phyloP scores from a whole-genome alignment of 805 yeast species.

The Candida saitoana region DNA sequence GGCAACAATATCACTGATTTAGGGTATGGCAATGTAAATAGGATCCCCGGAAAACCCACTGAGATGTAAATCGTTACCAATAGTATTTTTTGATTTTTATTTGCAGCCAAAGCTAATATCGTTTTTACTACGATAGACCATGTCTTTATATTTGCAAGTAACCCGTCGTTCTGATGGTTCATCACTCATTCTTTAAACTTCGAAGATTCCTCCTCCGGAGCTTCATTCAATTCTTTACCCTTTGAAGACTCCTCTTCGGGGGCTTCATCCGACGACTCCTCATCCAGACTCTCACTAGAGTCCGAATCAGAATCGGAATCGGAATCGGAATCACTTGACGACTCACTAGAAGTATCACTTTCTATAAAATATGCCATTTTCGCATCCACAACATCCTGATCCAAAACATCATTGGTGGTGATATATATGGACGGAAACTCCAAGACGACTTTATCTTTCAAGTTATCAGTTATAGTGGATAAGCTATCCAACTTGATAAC shows the following conservation, averaged over 20 bases:
- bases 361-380: constrained; percentile 8
- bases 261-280: constrained; percentile 16
- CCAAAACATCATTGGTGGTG: constrained; percentile 13
- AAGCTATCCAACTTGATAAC: constrained; percentile 36
- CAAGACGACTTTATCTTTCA: constrained; percentile 58
- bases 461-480: constrained; percentile 38
- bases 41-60: too few species aligned
- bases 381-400: constrained; percentile 16
- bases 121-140: too few species aligned
- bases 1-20: too few species aligned
- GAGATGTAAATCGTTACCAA: too few species aligned
- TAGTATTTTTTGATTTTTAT: too few species aligned
- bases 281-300: constrained; percentile 5
- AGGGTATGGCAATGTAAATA: too few species aligned
- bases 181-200: constrained; percentile 11
- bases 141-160: too few species aligned
- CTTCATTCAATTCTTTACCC: constrained; percentile 8
- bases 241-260: constrained; percentile 36
- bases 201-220: constrained; percentile 34
- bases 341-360: constrained; percentile 4
- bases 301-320: constrained; percentile 7
- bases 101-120: background rate
- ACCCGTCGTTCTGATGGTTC: too few species aligned
- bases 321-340: constrained; percentile 18
- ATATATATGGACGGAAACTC: constrained; percentile 75